A percentile compares a stretch with the other conserved stretches of the same genome.
Conservation (phyloP, 2,329 filamentous ascomycete species). For the Scedosporium boydii region DNA sequence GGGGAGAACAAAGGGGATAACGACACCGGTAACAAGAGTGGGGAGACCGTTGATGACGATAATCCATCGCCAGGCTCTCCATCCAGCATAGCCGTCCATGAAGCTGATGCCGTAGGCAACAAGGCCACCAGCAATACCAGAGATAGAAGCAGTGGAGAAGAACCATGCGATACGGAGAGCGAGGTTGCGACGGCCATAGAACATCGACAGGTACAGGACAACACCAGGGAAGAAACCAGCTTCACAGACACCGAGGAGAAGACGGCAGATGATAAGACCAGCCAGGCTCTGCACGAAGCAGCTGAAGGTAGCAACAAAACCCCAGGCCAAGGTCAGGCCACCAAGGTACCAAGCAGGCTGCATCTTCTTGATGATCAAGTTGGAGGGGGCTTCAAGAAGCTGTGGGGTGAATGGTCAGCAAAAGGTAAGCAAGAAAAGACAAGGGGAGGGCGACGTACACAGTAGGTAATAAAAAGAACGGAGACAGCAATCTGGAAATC, state of each 20-base stretch:
- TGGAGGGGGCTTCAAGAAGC: slow-evolving; percentile 30
- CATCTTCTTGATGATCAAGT: slow-evolving; percentile 26
- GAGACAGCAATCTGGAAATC: slow-evolving; percentile 50
- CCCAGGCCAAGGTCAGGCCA: slow-evolving; percentile 36
- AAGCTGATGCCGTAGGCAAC: slow-evolving; percentile 56
- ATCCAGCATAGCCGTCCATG: slow-evolving; percentile 48
- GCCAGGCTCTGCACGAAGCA: slow-evolving; percentile 37
- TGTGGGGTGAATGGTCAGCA: slow-evolving; percentile 6
- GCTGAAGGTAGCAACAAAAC: slow-evolving; percentile 34
- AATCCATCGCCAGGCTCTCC: slow-evolving; percentile 59
- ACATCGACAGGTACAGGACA: slow-evolving; percentile 28
- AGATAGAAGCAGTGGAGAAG: slow-evolving; percentile 49
- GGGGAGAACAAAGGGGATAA: slow-evolving; percentile 46
- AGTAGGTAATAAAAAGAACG: slow-evolving; percentile 26
- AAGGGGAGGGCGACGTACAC: slow-evolving; percentile 21
- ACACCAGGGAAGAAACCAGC: slow-evolving; percentile 43
- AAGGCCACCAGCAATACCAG: slow-evolving; percentile 55
- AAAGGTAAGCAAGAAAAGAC: not conserved
- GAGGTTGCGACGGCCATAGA: slow-evolving; percentile 50
- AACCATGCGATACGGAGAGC: slow-evolving; percentile 54
- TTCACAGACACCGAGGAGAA: slow-evolving; percentile 39
- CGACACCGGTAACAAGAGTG: slow-evolving; percentile 42
- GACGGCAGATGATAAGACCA: slow-evolving; percentile 36
- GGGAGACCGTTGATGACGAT: slow-evolving; percentile 49
- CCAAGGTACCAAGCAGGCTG: slow-evolving; percentile 39